Conservation (phyloP, 2,329 filamentous ascomycete genomes). For the Sphaerostilbella broomeana region DNA sequence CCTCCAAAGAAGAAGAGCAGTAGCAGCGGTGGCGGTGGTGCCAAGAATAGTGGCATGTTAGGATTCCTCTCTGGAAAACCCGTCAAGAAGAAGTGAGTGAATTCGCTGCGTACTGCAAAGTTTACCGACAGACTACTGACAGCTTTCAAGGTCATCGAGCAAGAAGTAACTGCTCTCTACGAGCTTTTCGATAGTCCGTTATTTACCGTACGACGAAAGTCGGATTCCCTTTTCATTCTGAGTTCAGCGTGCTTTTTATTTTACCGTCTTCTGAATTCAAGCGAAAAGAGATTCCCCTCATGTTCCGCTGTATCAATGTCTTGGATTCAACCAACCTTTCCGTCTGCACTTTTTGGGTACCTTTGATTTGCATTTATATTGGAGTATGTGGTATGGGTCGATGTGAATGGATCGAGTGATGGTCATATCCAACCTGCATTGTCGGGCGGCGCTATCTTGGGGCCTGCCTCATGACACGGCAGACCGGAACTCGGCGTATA, state of each 20-base stretch:
- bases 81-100: slow-evolving; percentile 19
- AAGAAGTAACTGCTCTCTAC: slow-evolving; percentile 14
- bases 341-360: neutral
- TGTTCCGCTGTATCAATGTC: slow-evolving; percentile 7
- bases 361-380: slow-evolving; percentile 12
- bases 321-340: neutral
- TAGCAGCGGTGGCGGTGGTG: slow-evolving; percentile 13
- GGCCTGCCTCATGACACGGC: neutral
- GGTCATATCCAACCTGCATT: slow-evolving; percentile 8
- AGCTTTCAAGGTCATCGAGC: slow-evolving; percentile 9
- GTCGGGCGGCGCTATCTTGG: neutral
- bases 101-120: no score
- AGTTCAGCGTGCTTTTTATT: neutral
- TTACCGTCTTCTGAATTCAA: neutral
- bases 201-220: slow-evolving; percentile 3
- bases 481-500: slow-evolving; percentile 9
- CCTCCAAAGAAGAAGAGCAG: slow-evolving; percentile 14
- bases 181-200: slow-evolving; percentile 9
- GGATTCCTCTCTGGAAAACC: slow-evolving; percentile 18
- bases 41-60: slow-evolving; percentile 16
- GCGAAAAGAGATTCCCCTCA: slow-evolving; percentile 10
- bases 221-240: neutral
- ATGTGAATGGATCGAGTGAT: slow-evolving; percentile 18
- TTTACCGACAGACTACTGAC: neutral
- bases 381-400: slow-evolving; percentile 23